These are phyloP conservation scores for Davidsoniella virescens DNA, from an alignment of 2,329 filamentous ascomycete species.

Conservation along the genomic window DNA sequence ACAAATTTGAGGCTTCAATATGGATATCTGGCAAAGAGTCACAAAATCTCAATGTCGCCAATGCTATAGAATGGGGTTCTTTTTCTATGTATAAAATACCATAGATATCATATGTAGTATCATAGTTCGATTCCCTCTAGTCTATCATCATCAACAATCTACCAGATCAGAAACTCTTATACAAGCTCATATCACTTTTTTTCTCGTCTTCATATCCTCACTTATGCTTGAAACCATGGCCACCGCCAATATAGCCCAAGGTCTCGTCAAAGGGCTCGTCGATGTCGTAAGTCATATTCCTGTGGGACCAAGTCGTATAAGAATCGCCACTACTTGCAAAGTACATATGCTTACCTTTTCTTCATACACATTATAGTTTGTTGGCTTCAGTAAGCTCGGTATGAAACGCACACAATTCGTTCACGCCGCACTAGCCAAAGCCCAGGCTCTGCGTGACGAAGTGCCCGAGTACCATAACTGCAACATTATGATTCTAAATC, in stretches of 20 bases:
- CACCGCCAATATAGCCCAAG: neutral
- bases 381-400: neutral
- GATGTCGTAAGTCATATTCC: neutral
- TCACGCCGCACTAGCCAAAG: conserved; percentile 1
- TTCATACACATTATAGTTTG: neutral
- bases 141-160: too few relatives aligned
- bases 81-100: too few relatives aligned
- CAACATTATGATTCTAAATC: conserved; percentile 2
- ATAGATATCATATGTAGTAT: too few relatives aligned
- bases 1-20: too few relatives aligned
- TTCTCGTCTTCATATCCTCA: too few relatives aligned
- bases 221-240: neutral
- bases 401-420: neutral
- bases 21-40: too few relatives aligned
- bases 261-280: neutral
- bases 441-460: neutral
- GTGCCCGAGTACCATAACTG: neutral
- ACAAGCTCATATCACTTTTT: too few relatives aligned
- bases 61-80: too few relatives aligned
- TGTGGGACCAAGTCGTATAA: neutral
- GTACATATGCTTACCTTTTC: neutral
- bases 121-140: too few relatives aligned
- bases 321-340: too few relatives aligned
- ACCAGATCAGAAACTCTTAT: too few relatives aligned
- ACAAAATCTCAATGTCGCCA: too few relatives aligned